Conservation (phyloP, 331 rosid species). For the Spiraea crenata region DNA sequence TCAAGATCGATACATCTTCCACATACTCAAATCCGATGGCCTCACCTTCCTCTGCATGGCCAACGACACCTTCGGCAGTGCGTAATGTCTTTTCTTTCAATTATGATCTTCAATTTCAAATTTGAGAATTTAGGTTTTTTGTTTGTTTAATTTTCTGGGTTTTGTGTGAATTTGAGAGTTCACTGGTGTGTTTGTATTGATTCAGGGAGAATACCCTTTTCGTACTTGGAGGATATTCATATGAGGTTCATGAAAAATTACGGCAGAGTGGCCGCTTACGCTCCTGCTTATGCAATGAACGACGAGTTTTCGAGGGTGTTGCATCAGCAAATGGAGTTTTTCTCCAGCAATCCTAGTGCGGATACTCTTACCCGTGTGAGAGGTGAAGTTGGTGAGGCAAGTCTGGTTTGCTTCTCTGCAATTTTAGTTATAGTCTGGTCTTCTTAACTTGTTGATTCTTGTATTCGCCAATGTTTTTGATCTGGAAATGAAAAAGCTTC, state of each 20-base stretch:
- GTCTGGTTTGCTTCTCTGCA: conserved; percentile 29
- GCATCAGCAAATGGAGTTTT: conserved; percentile 98
- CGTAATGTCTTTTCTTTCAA: neutral
- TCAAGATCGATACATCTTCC: conserved; percentile 95
- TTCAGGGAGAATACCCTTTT: conserved; percentile 92
- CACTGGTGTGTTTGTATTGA: conserved; percentile 21
- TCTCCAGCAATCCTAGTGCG: conserved; percentile 73
- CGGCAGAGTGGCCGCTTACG: conserved; percentile 72
- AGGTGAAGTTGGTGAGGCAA: conserved; percentile 97
- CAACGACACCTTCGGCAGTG: conserved; percentile 90
- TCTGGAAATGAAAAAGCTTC: neutral
- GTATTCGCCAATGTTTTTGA: conserved; percentile 14
- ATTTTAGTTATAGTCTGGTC: neutral
- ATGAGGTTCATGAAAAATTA: conserved; percentile 99
- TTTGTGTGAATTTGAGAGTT: conserved; percentile 5
- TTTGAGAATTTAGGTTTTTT: neutral
- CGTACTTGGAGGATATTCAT: conserved; percentile 92
- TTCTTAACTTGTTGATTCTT: neutral
- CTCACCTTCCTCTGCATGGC: conserved; percentile 89
- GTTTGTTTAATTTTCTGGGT: neutral
- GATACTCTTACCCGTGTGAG: conserved; percentile 92
- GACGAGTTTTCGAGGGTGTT: conserved; percentile 97
- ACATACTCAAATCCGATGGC: conserved; percentile 79
- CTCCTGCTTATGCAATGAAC: conserved; percentile 98
- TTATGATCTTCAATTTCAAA: neutral